Percentiles rank a stretch among this genome's conserved stretches.
Evolutionary conservation across 75 land plant genomes (phyloP).

Genomic region (Chamaecyparis obtusa): DNA sequence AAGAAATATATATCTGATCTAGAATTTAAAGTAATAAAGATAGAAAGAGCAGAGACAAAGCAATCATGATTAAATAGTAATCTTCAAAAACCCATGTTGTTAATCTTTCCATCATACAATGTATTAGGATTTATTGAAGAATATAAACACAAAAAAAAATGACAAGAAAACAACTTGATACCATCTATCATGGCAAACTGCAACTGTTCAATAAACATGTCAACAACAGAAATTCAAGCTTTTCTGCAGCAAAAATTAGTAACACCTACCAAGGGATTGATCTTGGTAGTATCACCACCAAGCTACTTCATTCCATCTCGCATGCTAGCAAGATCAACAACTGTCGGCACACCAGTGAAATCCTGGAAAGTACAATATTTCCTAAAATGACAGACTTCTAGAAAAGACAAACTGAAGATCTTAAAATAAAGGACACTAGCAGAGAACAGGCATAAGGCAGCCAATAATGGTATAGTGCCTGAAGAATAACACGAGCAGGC

Average conservation of each 20-base stretch:
- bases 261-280: slow-evolving; percentile 80
- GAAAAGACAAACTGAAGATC: not conserved
- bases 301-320: slow-evolving; percentile 87
- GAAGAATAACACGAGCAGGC: slow-evolving; percentile 90
- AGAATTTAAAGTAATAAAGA: not conserved
- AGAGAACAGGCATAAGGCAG: not conserved
- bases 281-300: slow-evolving; percentile 81
- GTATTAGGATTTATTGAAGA: not conserved
- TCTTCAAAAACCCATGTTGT: not conserved
- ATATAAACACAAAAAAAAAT: not conserved
- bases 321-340: slow-evolving; percentile 95
- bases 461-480: slow-evolving; percentile 37
- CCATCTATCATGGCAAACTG: not conserved
- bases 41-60: not conserved
- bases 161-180: not conserved
- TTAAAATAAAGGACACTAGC: not conserved
- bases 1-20: not conserved
- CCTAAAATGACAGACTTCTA: not conserved
- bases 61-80: not conserved
- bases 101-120: not conserved
- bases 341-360: slow-evolving; percentile 94
- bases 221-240: not conserved
- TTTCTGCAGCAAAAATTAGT: not conserved
- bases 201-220: not conserved
- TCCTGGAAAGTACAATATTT: slow-evolving; percentile 41